A percentile compares a stretch with the other conserved stretches of the same genome.
Conservation (phyloP, 805 yeast genomes). For the Cyberlindnera euphorbiae region DNA sequence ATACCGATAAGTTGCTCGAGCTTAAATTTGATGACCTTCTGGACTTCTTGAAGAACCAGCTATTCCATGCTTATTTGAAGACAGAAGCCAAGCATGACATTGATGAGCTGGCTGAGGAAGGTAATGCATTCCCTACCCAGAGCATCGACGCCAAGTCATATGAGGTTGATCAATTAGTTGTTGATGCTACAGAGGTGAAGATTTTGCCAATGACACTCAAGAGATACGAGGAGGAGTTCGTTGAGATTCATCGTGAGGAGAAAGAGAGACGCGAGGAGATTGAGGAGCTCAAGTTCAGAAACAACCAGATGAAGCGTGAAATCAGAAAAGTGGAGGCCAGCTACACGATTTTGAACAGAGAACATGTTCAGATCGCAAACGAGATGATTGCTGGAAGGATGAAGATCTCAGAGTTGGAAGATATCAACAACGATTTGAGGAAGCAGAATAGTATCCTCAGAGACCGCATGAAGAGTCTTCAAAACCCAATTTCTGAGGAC, state of each 20-base stretch:
- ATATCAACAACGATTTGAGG: slow-evolving; percentile 63
- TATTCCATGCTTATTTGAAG: slow-evolving; percentile 64
- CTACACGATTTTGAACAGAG: slow-evolving; percentile 65
- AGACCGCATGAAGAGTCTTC: slow-evolving; percentile 28
- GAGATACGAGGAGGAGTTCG: slow-evolving; percentile 70
- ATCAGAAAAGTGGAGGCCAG: slow-evolving; percentile 68
- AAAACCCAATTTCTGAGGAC: slow-evolving; percentile 27
- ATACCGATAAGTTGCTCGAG: slow-evolving; percentile 51
- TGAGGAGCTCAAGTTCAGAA: slow-evolving; percentile 58
- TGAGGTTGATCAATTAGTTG: slow-evolving; percentile 68
- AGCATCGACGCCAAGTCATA: slow-evolving; percentile 36
- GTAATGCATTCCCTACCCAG: slow-evolving; percentile 6
- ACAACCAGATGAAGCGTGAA: slow-evolving; percentile 69
- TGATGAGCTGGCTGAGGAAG: slow-evolving; percentile 29
- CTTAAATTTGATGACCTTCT: slow-evolving; percentile 74
- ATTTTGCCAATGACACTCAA: slow-evolving; percentile 68
- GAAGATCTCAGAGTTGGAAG: slow-evolving; percentile 64
- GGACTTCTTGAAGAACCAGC: slow-evolving; percentile 70
- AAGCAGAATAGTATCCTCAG: slow-evolving; percentile 43
- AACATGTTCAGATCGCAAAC: slow-evolving; percentile 84
- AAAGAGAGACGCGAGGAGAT: slow-evolving; percentile 62
- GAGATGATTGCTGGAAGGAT: slow-evolving; percentile 80
- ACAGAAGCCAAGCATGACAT: slow-evolving; percentile 15
- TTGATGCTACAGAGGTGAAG: slow-evolving; percentile 70
- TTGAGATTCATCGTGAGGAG: slow-evolving; percentile 70